Conservation (phyloP, 2,329 filamentous ascomycete genomes). For the Tolypocladium tundrense region DNA sequence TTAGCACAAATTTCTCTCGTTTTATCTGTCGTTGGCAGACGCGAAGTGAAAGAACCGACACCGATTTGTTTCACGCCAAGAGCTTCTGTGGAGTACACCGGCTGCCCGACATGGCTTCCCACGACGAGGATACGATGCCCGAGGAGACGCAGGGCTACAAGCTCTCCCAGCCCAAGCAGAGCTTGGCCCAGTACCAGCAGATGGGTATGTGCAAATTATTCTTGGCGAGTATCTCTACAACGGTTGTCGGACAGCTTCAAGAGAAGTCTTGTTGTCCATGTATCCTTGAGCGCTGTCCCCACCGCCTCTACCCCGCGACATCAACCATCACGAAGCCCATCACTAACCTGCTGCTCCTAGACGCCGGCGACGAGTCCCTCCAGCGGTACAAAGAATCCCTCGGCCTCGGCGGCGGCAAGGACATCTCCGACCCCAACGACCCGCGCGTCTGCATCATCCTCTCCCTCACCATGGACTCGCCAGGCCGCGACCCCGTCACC, state of each 20-base stretch:
- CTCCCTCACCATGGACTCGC: constrained; percentile 77
- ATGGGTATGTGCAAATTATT: constrained; percentile 55
- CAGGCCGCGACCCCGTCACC: constrained; percentile 73
- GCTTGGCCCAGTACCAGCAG: constrained; percentile 84
- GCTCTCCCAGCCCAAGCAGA: constrained; percentile 94
- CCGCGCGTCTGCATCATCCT: constrained; percentile 88
- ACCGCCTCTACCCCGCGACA: background rate
- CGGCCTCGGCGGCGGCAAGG: constrained; percentile 65
- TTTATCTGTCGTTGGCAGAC: background rate
- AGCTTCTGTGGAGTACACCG: background rate
- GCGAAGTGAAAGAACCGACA: background rate
- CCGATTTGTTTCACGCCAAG: background rate
- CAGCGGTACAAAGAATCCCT: constrained; percentile 97
- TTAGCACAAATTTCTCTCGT: background rate
- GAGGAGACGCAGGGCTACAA: constrained; percentile 94
- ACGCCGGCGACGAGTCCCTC: constrained; percentile 78
- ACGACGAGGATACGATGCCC: constrained; percentile 72
- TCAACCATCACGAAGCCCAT: background rate
- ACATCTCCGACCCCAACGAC: constrained; percentile 68
- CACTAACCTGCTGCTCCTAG: constrained; percentile 20
- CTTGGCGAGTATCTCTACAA: background rate
- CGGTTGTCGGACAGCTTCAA: background rate
- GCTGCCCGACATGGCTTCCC: constrained; percentile 49
- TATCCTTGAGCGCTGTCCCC: background rate
- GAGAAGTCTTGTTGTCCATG: background rate